Evolutionary conservation across 2,329 filamentous ascomycete species (phyloP).

Genomic region (Fonsecaea erecta): DNA sequence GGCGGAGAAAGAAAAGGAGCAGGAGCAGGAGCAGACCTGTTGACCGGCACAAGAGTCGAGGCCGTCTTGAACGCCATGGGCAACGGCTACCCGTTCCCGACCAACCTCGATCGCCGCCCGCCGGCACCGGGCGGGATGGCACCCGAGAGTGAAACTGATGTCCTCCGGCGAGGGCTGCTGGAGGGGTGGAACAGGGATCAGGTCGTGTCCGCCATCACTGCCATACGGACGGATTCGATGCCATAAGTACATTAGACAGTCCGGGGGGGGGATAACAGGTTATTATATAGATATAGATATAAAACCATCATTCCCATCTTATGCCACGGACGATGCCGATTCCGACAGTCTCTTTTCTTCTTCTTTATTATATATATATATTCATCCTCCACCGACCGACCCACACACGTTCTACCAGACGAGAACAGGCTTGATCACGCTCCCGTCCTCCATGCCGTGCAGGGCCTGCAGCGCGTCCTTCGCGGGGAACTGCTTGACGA

Average conservation of each 20-base stretch:
- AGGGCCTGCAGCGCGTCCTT: conserved; percentile 38
- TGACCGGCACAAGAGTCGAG: conserved; percentile 49
- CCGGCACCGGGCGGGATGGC: conserved; percentile 64
- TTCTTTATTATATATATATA: too few relatives aligned
- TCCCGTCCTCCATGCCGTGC: conserved; percentile 39
- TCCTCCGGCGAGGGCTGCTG: conserved; percentile 53
- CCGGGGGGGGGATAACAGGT: conserved; percentile 10
- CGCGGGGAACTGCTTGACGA: conserved; percentile 52
- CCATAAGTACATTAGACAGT: conserved; percentile 25
- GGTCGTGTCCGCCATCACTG: conserved; percentile 50
- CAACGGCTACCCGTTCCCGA: conserved; percentile 67
- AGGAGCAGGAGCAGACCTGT: conserved; percentile 42
- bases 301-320: too few relatives aligned
- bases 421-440: conserved; percentile 40
- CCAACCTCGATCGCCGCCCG: conserved; percentile 63
- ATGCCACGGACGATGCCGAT: too few relatives aligned
- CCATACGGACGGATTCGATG: conserved; percentile 45
- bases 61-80: conserved; percentile 58
- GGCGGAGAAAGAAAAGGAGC: conserved; percentile 18
- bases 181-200: conserved; percentile 47
- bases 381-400: too few relatives aligned
- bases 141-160: conserved; percentile 62
- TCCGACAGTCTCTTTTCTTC: too few relatives aligned
- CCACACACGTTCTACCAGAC: conserved; percentile 39
- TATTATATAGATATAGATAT: too few relatives aligned